These are phyloP conservation scores for Plasmodium falciparum DNA, from an alignment of 169 alveolate species.

Conservation along the genomic window DNA sequence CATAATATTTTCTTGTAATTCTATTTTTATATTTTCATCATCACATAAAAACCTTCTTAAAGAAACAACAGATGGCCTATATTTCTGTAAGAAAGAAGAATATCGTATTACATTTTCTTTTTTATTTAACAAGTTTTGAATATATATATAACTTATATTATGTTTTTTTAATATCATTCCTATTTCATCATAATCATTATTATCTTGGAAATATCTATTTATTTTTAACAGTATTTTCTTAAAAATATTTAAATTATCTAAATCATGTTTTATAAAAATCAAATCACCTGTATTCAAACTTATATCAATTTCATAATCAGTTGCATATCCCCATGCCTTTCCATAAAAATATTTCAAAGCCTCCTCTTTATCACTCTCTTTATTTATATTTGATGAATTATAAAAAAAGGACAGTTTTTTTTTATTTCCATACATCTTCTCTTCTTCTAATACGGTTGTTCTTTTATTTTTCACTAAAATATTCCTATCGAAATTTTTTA, in stretches of 20 bases:
- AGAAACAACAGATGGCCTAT: constrained; percentile 74
- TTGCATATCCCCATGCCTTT: constrained; percentile 77
- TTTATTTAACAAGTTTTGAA: constrained; percentile 42
- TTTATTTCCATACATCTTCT: neutral
- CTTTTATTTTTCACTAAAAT: constrained; percentile 2
- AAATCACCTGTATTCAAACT: constrained; percentile 72
- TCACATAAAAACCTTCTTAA: constrained; percentile 59
- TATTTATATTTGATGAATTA: neutral
- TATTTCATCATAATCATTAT: constrained; percentile 55
- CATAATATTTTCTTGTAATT: constrained; percentile 46
- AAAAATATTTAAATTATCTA: constrained; percentile 44
- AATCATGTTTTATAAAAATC: constrained; percentile 72
- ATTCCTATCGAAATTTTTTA: constrained; percentile 46
- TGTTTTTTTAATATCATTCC: constrained; percentile 67
- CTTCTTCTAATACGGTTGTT: neutral
- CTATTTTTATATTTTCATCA: constrained; percentile 62
- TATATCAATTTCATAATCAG: constrained; percentile 74
- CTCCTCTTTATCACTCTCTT: constrained; percentile 21
- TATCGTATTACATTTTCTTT: constrained; percentile 68
- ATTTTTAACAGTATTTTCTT: constrained; percentile 37
- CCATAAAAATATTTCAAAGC: constrained; percentile 68
- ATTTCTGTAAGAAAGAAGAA: constrained; percentile 67
- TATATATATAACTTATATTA: constrained; percentile 66
- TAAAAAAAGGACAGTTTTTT: neutral
- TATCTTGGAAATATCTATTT: constrained; percentile 55